Conservation (phyloP, 352 stramenopile species). For the Nothophytophthora sp. region DNA sequence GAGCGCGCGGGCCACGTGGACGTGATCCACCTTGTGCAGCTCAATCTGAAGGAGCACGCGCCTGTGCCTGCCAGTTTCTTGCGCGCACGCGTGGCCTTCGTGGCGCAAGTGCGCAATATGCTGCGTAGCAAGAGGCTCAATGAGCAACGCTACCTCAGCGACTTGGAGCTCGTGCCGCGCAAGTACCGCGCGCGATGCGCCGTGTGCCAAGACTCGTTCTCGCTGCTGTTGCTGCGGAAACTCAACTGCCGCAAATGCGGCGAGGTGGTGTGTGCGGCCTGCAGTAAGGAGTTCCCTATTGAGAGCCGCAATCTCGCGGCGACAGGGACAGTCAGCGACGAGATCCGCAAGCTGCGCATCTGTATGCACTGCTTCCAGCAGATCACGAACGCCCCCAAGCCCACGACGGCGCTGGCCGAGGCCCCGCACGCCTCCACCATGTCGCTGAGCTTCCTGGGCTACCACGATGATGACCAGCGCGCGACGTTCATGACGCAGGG, state of each 20-base stretch:
- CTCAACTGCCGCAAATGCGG: slow-evolving; percentile 67
- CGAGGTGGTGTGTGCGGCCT: slow-evolving; percentile 68
- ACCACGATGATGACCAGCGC: slow-evolving; percentile 61
- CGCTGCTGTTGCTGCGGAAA: slow-evolving; percentile 65
- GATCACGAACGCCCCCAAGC: slow-evolving; percentile 70
- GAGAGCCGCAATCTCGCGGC: slow-evolving; percentile 58
- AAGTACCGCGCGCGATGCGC: slow-evolving; percentile 53
- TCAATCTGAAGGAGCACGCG: slow-evolving; percentile 67
- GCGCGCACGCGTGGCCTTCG: slow-evolving; percentile 41
- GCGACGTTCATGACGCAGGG: slow-evolving; percentile 65
- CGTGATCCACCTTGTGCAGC: slow-evolving; percentile 60
- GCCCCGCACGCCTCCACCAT: slow-evolving; percentile 52
- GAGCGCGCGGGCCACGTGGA: slow-evolving; percentile 59
- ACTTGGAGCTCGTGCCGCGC: slow-evolving; percentile 70
- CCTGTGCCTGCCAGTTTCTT: slow-evolving; percentile 45
- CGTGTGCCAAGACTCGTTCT: slow-evolving; percentile 61
- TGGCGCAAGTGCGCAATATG: slow-evolving; percentile 49
- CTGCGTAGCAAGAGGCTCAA: slow-evolving; percentile 56
- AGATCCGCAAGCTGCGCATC: slow-evolving; percentile 78
- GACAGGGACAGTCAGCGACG: slow-evolving; percentile 30
- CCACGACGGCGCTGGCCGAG: slow-evolving; percentile 47
- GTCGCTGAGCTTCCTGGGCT: slow-evolving; percentile 64
- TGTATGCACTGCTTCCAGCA: slow-evolving; percentile 86
- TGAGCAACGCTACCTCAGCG: slow-evolving; percentile 54
- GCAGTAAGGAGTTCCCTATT: slow-evolving; percentile 59